Percentiles rank a stretch among this genome's conserved stretches.
These are phyloP conservation scores for Cotoneaster glaucophyllus DNA, from an alignment of 306 rosid genomes.

Conservation along the genomic window DNA sequence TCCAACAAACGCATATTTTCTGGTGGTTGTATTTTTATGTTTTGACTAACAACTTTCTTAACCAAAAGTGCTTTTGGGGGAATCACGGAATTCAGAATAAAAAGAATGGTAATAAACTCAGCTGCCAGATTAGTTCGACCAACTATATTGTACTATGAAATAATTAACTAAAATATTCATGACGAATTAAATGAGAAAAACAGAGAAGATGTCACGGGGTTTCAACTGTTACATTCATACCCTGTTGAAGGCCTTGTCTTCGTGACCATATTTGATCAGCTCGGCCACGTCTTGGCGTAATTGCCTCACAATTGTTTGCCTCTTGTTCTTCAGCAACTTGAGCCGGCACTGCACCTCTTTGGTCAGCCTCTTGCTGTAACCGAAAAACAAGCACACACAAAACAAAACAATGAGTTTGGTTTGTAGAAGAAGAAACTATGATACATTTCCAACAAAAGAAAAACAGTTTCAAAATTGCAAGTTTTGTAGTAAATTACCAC, in stretches of 20 bases:
- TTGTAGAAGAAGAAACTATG: background rate
- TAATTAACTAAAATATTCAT: background rate
- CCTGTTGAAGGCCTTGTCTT: conserved; percentile 49
- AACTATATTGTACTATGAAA: background rate
- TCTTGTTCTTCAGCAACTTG: conserved; percentile 56
- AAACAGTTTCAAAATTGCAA: background rate
- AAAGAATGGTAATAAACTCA: background rate
- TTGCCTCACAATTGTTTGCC: conserved; percentile 41
- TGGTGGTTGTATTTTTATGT: background rate
- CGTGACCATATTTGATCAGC: conserved; percentile 43
- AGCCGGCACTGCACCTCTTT: conserved; percentile 50
- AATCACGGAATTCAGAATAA: background rate
- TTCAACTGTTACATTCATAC: conserved; percentile 20
- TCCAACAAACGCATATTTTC: background rate
- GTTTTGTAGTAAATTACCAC: conserved; percentile 40
- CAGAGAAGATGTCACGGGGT: background rate
- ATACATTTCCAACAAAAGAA: background rate
- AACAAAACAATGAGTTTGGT: background rate
- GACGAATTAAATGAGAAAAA: background rate
- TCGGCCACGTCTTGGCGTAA: conserved; percentile 46
- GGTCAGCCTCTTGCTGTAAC: conserved; percentile 54
- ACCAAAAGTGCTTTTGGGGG: background rate
- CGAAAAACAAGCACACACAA: background rate
- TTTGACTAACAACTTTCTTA: background rate
- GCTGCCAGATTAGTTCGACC: background rate